phyloP scores from a whole-genome alignment of 2,329 filamentous ascomycete genomes.

The Exophiala sp. region DNA sequence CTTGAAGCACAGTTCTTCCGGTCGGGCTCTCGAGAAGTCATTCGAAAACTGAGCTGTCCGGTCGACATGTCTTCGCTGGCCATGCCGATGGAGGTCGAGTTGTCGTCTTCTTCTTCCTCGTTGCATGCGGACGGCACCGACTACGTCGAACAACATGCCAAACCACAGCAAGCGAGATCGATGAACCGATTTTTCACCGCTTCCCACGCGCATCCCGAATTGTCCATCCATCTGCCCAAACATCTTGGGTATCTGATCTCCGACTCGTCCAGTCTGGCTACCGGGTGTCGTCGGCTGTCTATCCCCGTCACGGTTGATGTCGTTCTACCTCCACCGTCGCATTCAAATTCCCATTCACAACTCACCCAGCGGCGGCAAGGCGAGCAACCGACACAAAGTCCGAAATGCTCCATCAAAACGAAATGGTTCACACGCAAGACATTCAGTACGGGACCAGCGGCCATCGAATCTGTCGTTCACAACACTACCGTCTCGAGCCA shows the following conservation, averaged over 20 bases:
- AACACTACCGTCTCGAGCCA: constrained; percentile 17
- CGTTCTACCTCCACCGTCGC: constrained; percentile 3
- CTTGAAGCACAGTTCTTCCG: constrained; percentile 20
- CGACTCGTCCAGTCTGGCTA: constrained; percentile 14
- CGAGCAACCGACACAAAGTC: not conserved
- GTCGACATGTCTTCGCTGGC: constrained; percentile 18
- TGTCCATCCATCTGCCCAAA: constrained; percentile 17
- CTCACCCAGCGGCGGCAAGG: not conserved
- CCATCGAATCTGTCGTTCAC: constrained; percentile 9
- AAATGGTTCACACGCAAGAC: constrained; percentile 19
- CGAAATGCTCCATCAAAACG: constrained; percentile 16
- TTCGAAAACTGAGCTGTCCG: constrained; percentile 17
- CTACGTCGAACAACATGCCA: constrained; percentile 10
- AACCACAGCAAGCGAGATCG: constrained; percentile 12
- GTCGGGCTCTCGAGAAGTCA: constrained; percentile 9
- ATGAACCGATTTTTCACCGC: constrained; percentile 6
- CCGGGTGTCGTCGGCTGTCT: constrained; percentile 15
- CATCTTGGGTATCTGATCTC: constrained; percentile 14
- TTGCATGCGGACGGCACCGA: not conserved
- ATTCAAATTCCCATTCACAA: no score
- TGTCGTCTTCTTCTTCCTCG: no score
- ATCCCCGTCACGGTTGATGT: constrained; percentile 19
- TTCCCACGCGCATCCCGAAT: constrained; percentile 8
- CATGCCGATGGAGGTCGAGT: constrained; percentile 16
- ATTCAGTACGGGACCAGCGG: constrained; percentile 15